Conservation (phyloP, 331 rosid genomes). For the Prunus yedoensis region DNA sequence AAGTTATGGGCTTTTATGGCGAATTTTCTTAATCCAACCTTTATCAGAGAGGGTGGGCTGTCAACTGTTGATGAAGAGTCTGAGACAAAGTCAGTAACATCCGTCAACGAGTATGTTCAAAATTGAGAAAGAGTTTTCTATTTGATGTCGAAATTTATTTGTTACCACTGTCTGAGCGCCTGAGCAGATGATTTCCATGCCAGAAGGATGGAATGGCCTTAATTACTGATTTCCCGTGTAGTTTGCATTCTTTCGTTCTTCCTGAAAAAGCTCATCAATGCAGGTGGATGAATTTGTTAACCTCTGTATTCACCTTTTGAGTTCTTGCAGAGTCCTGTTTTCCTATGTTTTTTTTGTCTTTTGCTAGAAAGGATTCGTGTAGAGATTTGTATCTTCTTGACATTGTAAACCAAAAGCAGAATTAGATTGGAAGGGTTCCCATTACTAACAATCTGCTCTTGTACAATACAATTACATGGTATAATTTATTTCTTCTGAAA, state of each 20-base stretch:
- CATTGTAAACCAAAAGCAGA: slow-evolving; percentile 23
- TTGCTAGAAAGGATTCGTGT: slow-evolving; percentile 33
- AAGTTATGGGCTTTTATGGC: slow-evolving; percentile 95
- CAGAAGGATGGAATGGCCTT: slow-evolving; percentile 14
- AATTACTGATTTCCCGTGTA: slow-evolving; percentile 22
- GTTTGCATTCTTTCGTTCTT: slow-evolving; percentile 31
- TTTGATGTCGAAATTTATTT: slow-evolving; percentile 18
- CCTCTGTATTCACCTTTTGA: slow-evolving; percentile 19
- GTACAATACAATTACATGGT: slow-evolving; percentile 28
- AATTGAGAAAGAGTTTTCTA: background rate
- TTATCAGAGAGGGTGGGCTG: slow-evolving; percentile 59
- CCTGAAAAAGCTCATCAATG: slow-evolving; percentile 25
- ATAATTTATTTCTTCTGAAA: slow-evolving; percentile 13
- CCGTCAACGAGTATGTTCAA: background rate
- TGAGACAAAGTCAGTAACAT: slow-evolving; percentile 42
- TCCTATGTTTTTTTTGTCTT: slow-evolving; percentile 10
- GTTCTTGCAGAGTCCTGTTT: slow-evolving; percentile 25
- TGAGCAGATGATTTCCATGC: slow-evolving; percentile 10
- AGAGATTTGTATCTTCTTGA: slow-evolving; percentile 41
- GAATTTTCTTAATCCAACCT: slow-evolving; percentile 77
- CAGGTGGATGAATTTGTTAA: slow-evolving; percentile 48
- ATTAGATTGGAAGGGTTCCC: slow-evolving; percentile 29
- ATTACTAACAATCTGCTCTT: slow-evolving; percentile 26
- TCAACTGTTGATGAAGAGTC: slow-evolving; percentile 73
- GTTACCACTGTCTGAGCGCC: background rate